Evolutionary conservation across 768 basidiomycete genomes (phyloP), one percentile per base, ranked within the genome.

Genomic region (Mycena galopus): DNA sequence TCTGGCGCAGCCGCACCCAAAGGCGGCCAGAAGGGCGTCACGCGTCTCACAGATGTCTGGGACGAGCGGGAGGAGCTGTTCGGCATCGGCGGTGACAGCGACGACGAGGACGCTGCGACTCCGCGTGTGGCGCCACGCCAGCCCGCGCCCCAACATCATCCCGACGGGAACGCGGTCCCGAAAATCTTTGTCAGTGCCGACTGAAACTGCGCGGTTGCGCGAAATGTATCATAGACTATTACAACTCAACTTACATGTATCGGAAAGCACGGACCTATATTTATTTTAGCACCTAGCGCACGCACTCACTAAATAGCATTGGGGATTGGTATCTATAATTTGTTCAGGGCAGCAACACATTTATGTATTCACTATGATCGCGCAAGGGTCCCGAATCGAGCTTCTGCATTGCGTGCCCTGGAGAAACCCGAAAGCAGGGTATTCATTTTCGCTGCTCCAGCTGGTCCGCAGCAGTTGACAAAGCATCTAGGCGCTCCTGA

Each of bases 41-140:
- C 81, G 61, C 87, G 86, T 23, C 82, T 93, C 53, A 85, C 86
- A 19, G 86, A 93, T 78, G 90, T 92, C 53, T 95, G 93, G 93
- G 92, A 94, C 72, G 92, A 93, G 75, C 87, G 90, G 30, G 94
- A 95, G 81, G 93, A 94, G 65, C 72, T 93, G 37, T 94, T 95
- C 79, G 90, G 86, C 51, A 84, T 93, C 62, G 93, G 91, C 5
- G 88, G 86, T 12, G 89, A 90, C 70, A 90, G 89, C 75, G 90
- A 91, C 59, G 84, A 87, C 23, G 91, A 93, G 68, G 83, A 84
- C 56, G 72, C 79, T 37, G 68, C 64, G 33, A 64, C 78, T 64
- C 72, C 77, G 35, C 59, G 69, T 21, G 30, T 10, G 19, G 23
- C 56, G n/a, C n/a, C n/a, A 2, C 66, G 75, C 60, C 70, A 71